Base-by-base conservation (phyloP, 2,329 filamentous ascomycete genomes). In the Talaromyces sp. region DNA sequence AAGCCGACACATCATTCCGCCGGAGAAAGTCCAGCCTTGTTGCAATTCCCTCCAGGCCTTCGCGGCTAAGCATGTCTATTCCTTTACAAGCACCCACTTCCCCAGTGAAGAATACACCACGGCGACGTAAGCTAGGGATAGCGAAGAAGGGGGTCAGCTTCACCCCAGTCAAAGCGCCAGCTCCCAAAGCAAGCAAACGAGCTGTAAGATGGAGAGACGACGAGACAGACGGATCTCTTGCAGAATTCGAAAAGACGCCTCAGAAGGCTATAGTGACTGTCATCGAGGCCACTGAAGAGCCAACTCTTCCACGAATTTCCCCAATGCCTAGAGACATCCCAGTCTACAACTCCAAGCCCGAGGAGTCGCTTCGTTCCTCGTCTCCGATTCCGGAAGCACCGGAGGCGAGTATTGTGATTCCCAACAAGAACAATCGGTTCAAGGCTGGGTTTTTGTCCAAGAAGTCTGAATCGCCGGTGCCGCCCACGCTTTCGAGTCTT, bases 191-290 rank as follows among this genome's bases (percentile, higher is more conserved):
- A 77, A 84, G 86, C 10, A 92, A 92, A 78, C 87, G 93, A 67
- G 89, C 85, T 54, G 94, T 99, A 6, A 87, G 94, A 69, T 99
- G 95, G 95, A 89, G 92, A 66, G 93, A 96, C 72, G 95, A 98
- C 71, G 92, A 89, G 2, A 90, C 96, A 73, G 88, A 94, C 61
- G 93, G 93, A 27, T 89, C 89, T 0, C 81, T 98, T 64, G 93
- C 91, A 11, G 95, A 98, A 74, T 97, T 94, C 74, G 91, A 94
- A 73, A 92, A 92, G 79, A 97, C 94, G 2, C 94, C 95, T 0
- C 86, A 93, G 75, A 90, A 89, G 73, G 77, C 85, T 9, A 82
- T 86, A 17, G 82, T 82, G 2, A 85, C 86, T 0, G 86, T 87
- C 7, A 85, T 88, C 59, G 65, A 63, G 27, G 86, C 85, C 17